A percentile compares a stretch with the other conserved stretches of the same genome.
These are phyloP conservation scores for Logfia minima DNA, from an alignment of 129 eudicot species.

Conservation along the genomic window DNA sequence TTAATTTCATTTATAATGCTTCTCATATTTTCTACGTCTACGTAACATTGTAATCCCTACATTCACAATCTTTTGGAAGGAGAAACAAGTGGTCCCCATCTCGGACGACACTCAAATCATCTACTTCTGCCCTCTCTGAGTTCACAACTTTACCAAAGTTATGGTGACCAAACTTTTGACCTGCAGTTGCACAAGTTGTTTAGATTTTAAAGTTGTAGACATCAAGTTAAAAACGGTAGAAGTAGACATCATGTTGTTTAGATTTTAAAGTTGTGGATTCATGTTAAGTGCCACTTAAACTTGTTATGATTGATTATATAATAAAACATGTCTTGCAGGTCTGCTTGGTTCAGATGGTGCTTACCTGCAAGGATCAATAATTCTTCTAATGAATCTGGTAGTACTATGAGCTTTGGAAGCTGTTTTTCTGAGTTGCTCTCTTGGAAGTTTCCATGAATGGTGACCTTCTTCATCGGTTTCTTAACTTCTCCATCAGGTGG, in stretches of 20 bases:
- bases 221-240: neutral
- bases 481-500: constrained; percentile 33
- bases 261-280: constrained; percentile 15
- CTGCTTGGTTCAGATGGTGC: constrained; percentile 23
- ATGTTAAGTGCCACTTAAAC: constrained; percentile 15
- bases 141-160: constrained; percentile 54
- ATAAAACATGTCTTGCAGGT: neutral
- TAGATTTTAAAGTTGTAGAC: neutral
- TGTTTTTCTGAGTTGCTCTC: constrained; percentile 32
- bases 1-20: constrained; percentile 28
- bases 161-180: constrained; percentile 66
- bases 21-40: constrained; percentile 26
- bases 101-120: constrained; percentile 69
- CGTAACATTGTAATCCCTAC: constrained; percentile 33
- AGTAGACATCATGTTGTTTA: neutral
- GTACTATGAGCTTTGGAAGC: constrained; percentile 59
- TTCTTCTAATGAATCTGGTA: constrained; percentile 84
- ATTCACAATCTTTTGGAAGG: constrained; percentile 38
- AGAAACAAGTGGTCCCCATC: constrained; percentile 92
- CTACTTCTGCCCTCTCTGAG: constrained; percentile 85
- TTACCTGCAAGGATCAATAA: constrained; percentile 71
- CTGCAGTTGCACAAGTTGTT: constrained; percentile 47
- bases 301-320: neutral
- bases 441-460: constrained; percentile 63
- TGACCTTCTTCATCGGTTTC: constrained; percentile 48